These are phyloP conservation scores for Xylaria castorea DNA, from an alignment of 495 filamentous ascomycete species.

Conservation along the genomic window DNA sequence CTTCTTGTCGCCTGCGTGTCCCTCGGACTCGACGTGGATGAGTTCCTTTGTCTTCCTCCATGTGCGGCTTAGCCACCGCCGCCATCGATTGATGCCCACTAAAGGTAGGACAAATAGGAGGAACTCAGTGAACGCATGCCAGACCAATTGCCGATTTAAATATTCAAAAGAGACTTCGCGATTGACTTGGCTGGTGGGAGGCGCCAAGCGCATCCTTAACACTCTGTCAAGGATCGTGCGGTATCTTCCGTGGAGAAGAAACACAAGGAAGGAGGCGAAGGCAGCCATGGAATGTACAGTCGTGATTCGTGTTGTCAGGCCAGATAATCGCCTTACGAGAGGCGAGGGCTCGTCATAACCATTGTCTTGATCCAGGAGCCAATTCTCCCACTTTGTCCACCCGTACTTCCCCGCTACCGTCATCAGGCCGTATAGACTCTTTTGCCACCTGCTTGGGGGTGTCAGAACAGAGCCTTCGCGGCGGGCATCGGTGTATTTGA, in stretches of 20 bases:
- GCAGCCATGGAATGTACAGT: slow-evolving; percentile 79
- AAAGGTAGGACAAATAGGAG: slow-evolving; percentile 93
- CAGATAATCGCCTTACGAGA: slow-evolving; percentile 63
- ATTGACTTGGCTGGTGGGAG: slow-evolving; percentile 79
- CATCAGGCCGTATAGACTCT: slow-evolving; percentile 79
- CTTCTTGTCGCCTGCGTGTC: slow-evolving; percentile 57
- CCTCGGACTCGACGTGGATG: slow-evolving; percentile 55
- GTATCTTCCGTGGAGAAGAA: slow-evolving; percentile 88
- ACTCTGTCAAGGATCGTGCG: slow-evolving; percentile 88
- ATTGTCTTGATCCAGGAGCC: slow-evolving; percentile 76
- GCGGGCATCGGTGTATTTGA: slow-evolving; percentile 87
- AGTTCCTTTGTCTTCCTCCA: slow-evolving; percentile 78
- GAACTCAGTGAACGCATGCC: slow-evolving; percentile 99
- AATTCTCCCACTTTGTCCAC: slow-evolving; percentile 90
- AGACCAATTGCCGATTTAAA: slow-evolving; percentile 95
- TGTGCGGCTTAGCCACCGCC: slow-evolving; percentile 81
- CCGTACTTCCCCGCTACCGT: slow-evolving; percentile 88
- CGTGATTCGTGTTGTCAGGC: slow-evolving; percentile 70
- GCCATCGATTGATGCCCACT: slow-evolving; percentile 91
- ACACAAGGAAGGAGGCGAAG: slow-evolving; percentile 85
- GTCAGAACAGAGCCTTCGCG: slow-evolving; percentile 64
- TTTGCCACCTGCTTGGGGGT: slow-evolving; percentile 75
- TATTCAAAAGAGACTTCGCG: slow-evolving; percentile 97
- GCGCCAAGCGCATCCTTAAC: slow-evolving; percentile 82
- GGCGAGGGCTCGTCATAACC: slow-evolving; percentile 66